Percentiles rank a stretch among this genome's conserved stretches.
phyloP scores from a whole-genome alignment of 2,329 filamentous ascomycete species.

The Neocucurbitaria cava region DNA sequence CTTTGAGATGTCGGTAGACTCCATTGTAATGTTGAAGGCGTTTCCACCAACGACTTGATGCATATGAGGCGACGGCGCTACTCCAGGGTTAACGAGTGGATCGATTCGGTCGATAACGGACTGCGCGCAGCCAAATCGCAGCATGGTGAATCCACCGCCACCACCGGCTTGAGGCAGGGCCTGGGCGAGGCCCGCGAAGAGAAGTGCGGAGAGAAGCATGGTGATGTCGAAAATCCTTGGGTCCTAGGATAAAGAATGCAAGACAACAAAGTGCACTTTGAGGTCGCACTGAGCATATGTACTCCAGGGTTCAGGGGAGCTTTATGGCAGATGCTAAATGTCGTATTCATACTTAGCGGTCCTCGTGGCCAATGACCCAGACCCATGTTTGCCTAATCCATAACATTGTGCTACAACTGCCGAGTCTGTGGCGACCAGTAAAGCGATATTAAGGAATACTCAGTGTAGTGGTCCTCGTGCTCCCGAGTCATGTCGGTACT shows the following conservation, averaged over 20 bases:
- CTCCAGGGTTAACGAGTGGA: slow-evolving; percentile 47
- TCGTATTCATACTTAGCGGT: neutral
- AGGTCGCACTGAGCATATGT: neutral
- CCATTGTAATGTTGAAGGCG: slow-evolving; percentile 56
- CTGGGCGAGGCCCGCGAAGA: slow-evolving; percentile 27
- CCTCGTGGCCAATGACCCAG: neutral
- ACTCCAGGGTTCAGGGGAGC: neutral
- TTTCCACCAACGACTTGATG: slow-evolving; percentile 55
- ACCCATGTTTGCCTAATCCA: neutral
- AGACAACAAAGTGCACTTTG: neutral
- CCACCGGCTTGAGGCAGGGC: slow-evolving; percentile 30
- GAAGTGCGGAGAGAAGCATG: slow-evolving; percentile 32
- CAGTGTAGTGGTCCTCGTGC: neutral
- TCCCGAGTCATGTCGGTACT: slow-evolving; percentile 11
- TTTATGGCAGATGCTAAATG: neutral
- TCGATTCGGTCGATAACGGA: slow-evolving; percentile 42
- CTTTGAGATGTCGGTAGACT: slow-evolving; percentile 36
- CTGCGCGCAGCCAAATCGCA: slow-evolving; percentile 43
- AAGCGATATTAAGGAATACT: slow-evolving; percentile 1
- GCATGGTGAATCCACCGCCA: slow-evolving; percentile 30
- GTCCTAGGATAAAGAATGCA: neutral
- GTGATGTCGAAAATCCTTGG: neutral
- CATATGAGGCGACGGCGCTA: slow-evolving; percentile 43
- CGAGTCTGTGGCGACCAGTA: neutral
- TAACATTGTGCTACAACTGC: neutral